Percentiles rank a stretch among this genome's conserved stretches.
Conservation (phyloP, 371 early-diverging fungal genomes). For the Phascolomyces articulosus region DNA sequence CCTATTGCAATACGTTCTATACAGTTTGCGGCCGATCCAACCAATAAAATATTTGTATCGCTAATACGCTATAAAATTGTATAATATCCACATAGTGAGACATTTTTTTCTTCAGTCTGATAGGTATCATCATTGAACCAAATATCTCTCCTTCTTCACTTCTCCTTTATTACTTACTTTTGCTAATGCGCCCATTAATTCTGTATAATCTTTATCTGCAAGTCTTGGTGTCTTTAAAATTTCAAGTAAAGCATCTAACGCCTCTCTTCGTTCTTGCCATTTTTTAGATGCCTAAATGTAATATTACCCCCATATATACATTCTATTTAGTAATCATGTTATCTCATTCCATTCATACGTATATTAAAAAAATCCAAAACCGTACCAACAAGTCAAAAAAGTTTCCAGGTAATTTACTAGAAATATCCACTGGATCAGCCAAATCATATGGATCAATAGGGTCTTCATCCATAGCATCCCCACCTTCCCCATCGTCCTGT, state of each 20-base stretch:
- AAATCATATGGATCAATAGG: slow-evolving; percentile 81
- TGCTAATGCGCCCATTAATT: slow-evolving; percentile 80
- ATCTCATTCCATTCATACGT: too few relatives aligned
- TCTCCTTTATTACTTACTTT: slow-evolving; percentile 57
- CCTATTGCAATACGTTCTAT: slow-evolving; percentile 88
- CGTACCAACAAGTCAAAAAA: slow-evolving; percentile 75
- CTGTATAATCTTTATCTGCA: slow-evolving; percentile 77
- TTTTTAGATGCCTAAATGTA: slow-evolving; percentile 73
- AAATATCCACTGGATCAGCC: slow-evolving; percentile 89
- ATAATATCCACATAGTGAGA: too few relatives aligned
- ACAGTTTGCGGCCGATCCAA: slow-evolving; percentile 77
- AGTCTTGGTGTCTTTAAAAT: slow-evolving; percentile 79
- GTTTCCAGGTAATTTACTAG: slow-evolving; percentile 78
- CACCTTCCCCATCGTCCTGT: slow-evolving; percentile 50
- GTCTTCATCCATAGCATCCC: slow-evolving; percentile 43
- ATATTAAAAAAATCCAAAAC: background rate
- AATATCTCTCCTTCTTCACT: too few relatives aligned
- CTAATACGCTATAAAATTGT: slow-evolving; percentile 59
- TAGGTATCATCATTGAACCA: too few relatives aligned
- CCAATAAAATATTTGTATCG: slow-evolving; percentile 90
- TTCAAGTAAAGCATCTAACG: slow-evolving; percentile 73
- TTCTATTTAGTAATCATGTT: too few relatives aligned
- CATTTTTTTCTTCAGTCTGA: too few relatives aligned
- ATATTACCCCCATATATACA: too few relatives aligned
- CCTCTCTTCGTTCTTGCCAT: slow-evolving; percentile 97